Evolutionary conservation across 768 basidiomycete species (phyloP).

Genomic region (Lyophyllum shimeji): DNA sequence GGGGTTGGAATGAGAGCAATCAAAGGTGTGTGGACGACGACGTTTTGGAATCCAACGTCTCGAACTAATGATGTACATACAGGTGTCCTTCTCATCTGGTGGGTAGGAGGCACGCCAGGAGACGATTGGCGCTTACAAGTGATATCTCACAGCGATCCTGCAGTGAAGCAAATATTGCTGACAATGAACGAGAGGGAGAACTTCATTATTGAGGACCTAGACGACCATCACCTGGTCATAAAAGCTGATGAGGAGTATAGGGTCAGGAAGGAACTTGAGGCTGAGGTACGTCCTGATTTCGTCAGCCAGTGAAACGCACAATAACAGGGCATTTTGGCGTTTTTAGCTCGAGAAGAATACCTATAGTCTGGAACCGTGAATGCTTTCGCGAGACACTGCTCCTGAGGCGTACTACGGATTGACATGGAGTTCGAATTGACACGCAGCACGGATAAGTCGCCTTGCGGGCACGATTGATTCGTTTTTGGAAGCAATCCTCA

Average conservation of each 20-base stretch:
- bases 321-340: background rate
- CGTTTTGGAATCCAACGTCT: background rate
- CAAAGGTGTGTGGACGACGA: constrained; percentile 38
- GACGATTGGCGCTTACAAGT: background rate
- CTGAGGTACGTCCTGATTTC: constrained; percentile 52
- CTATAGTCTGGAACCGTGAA: constrained; percentile 58
- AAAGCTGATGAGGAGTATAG: constrained; percentile 80
- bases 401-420: too few relatives aligned
- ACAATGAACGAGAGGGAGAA: constrained; percentile 76
- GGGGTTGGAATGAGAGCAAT: constrained; percentile 55
- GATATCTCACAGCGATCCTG: constrained; percentile 61
- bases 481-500: too few relatives aligned
- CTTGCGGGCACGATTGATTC: too few relatives aligned
- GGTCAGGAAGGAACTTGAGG: constrained; percentile 69
- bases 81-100: constrained; percentile 75
- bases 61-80: background rate
- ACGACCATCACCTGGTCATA: constrained; percentile 81
- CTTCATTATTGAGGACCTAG: constrained; percentile 87
- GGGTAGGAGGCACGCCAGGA: constrained; percentile 20
- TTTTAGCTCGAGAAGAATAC: constrained; percentile 82
- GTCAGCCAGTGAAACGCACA: constrained; percentile 1
- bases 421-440: too few relatives aligned
- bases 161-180: constrained; percentile 85
- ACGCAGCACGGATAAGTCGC: too few relatives aligned
- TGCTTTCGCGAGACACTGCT: too few relatives aligned